Evolutionary conservation across 179 eudicot species (phyloP).

Genomic region (Beta macrorhiza): DNA sequence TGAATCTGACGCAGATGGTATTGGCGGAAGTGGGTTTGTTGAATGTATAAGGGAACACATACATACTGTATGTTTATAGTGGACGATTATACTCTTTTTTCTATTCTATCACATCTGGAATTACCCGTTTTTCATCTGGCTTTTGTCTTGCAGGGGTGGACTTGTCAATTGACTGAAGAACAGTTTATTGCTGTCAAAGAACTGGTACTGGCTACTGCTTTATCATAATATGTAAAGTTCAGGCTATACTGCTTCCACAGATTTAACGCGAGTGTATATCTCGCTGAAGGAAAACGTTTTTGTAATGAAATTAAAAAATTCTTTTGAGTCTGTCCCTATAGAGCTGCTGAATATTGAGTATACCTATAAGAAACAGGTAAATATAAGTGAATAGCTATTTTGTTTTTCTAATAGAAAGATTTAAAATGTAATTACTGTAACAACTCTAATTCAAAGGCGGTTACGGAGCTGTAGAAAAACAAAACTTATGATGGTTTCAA

Average conservation of each 20-base stretch:
- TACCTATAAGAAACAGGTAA: too few species aligned
- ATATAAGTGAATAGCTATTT: neutral
- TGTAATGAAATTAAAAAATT: neutral
- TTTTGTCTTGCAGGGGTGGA: conserved; percentile 72
- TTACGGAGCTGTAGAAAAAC: too few species aligned
- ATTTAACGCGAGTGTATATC: neutral
- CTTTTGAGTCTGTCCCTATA: neutral
- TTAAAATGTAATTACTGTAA: too few species aligned
- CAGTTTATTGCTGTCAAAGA: conserved; percentile 99
- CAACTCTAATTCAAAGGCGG: too few species aligned
- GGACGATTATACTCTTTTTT: neutral
- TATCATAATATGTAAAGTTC: neutral
- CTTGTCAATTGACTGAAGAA: conserved; percentile 84
- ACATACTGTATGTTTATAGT: conserved; percentile 60
- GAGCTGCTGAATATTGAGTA: neutral
- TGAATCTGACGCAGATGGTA: conserved; percentile 98
- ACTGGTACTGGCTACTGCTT: conserved; percentile 48
- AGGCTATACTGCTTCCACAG: neutral
- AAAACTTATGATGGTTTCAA: too few species aligned
- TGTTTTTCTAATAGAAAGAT: too few species aligned
- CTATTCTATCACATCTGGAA: neutral
- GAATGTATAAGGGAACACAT: conserved; percentile 99
- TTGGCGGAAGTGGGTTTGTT: conserved; percentile 98
- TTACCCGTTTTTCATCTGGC: conserved; percentile 14
- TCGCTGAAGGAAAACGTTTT: neutral